Evolutionary conservation across 1,284 basidiomycete genomes (phyloP).

Genomic region (Meira nashicola): DNA sequence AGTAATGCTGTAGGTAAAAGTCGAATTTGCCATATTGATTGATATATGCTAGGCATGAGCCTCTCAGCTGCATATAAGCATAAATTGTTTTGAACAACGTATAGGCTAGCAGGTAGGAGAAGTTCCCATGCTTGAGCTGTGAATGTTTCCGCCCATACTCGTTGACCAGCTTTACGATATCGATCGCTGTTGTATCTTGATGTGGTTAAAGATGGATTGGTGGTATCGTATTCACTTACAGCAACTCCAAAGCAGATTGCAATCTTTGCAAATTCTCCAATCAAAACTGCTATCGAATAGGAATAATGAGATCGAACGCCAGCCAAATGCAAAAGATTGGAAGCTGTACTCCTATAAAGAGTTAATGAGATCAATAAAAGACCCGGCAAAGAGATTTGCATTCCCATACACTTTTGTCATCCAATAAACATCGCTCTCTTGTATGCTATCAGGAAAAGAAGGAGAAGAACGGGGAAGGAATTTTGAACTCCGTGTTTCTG

Average conservation of each 20-base stretch:
- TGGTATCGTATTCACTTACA: background rate
- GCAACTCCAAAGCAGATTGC: background rate
- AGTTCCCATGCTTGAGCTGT: constrained; percentile 6
- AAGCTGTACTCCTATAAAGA: background rate
- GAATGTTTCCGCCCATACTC: no score
- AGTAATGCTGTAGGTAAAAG: constrained; percentile 18
- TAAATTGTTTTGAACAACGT: constrained; percentile 25
- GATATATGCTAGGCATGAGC: constrained; percentile 20
- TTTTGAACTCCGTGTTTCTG: background rate
- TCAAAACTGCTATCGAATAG: background rate
- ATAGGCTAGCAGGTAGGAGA: constrained; percentile 19
- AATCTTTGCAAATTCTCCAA: constrained; percentile 4
- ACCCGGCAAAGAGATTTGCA: background rate
- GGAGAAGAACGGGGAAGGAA: background rate
- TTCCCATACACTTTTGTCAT: background rate
- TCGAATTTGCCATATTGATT: constrained; percentile 23
- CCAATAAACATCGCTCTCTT: background rate
- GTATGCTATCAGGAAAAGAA: background rate
- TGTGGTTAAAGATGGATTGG: no score
- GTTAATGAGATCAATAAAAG: background rate
- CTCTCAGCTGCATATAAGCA: constrained; percentile 18
- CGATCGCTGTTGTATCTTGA: no score
- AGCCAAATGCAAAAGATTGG: background rate
- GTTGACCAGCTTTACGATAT: no score
- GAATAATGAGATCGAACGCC: background rate